Percentiles rank a stretch among this genome's conserved stretches.
Conservation (phyloP, 2,329 filamentous ascomycete species). For the Neopestalotiopsis sp. region DNA sequence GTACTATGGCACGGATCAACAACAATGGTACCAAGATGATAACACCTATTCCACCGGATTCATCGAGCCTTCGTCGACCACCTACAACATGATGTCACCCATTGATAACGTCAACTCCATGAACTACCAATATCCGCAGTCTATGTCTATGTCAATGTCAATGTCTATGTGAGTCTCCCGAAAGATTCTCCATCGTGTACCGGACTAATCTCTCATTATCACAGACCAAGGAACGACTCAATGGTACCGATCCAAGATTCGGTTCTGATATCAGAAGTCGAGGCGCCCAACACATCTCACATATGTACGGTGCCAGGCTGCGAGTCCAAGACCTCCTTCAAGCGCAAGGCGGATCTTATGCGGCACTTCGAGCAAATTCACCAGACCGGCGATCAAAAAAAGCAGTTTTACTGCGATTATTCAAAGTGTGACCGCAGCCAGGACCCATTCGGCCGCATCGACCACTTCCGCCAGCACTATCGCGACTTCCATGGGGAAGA, state of each 20-base stretch:
- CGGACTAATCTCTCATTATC: no score
- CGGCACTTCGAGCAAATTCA: conserved; percentile 59
- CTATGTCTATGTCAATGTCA: neutral
- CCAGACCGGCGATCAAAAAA: conserved; percentile 45
- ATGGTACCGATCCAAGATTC: neutral
- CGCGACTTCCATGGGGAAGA: conserved; percentile 62
- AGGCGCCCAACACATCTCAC: neutral
- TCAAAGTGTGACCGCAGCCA: conserved; percentile 49
- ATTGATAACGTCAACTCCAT: neutral
- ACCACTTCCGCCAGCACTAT: conserved; percentile 64
- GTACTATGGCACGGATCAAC: neutral
- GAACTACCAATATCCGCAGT: neutral
- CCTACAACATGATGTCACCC: neutral
- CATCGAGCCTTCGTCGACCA: neutral
- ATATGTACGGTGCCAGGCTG: conserved; percentile 37
- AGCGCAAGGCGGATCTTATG: conserved; percentile 59
- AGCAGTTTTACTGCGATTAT: conserved; percentile 58
- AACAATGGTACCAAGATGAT: neutral
- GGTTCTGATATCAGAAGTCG: neutral
- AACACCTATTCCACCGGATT: neutral
- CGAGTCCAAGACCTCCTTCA: conserved; percentile 49
- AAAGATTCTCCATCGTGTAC: no score
- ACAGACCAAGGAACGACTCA: no score
- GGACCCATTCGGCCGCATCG: conserved; percentile 57
- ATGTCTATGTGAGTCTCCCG: no score